A percentile compares a stretch with the other conserved stretches of the same genome.
These are phyloP conservation scores for Apiospora aurea DNA, from an alignment of 2,329 filamentous ascomycete species.

Conservation along the genomic window DNA sequence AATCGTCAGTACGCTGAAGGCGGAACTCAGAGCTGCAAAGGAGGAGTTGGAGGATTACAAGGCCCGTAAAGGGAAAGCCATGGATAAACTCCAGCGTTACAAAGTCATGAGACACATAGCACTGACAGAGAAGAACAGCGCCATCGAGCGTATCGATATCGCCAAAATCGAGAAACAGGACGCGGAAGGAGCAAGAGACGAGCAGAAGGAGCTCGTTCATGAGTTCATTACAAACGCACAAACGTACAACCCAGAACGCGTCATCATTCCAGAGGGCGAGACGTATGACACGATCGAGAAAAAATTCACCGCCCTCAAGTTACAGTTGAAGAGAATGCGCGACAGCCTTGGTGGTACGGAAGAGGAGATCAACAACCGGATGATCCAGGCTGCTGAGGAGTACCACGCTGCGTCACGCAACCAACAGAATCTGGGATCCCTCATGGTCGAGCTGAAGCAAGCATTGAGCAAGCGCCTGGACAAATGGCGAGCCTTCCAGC, in stretches of 20 bases:
- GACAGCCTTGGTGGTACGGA: conserved; percentile 68
- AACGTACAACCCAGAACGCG: conserved; percentile 59
- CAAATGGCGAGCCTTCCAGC: conserved; percentile 83
- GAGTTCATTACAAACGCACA: conserved; percentile 63
- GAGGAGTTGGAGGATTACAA: conserved; percentile 47
- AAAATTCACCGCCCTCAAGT: conserved; percentile 61
- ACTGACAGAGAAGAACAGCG: conserved; percentile 68
- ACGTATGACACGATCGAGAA: conserved; percentile 63
- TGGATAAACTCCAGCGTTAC: conserved; percentile 58
- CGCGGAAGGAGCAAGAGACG: conserved; percentile 56
- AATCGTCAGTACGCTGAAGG: conserved; percentile 49
- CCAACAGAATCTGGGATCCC: conserved; percentile 51
- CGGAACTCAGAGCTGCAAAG: conserved; percentile 44
- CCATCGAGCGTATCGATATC: conserved; percentile 58
- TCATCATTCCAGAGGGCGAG: conserved; percentile 69
- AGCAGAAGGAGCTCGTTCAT: conserved; percentile 55
- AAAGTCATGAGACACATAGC: conserved; percentile 58
- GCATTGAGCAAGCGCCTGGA: conserved; percentile 73
- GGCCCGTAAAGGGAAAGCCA: conserved; percentile 60
- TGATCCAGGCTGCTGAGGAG: conserved; percentile 48
- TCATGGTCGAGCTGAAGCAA: conserved; percentile 54
- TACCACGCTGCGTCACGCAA: conserved; percentile 50
- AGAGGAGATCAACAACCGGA: conserved; percentile 65
- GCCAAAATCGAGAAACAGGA: conserved; percentile 53
- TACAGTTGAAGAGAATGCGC: conserved; percentile 65